A percentile compares a stretch with the other conserved stretches of the same genome.
phyloP scores from a whole-genome alignment of 768 basidiomycete species.

The Piloderma croceum region DNA sequence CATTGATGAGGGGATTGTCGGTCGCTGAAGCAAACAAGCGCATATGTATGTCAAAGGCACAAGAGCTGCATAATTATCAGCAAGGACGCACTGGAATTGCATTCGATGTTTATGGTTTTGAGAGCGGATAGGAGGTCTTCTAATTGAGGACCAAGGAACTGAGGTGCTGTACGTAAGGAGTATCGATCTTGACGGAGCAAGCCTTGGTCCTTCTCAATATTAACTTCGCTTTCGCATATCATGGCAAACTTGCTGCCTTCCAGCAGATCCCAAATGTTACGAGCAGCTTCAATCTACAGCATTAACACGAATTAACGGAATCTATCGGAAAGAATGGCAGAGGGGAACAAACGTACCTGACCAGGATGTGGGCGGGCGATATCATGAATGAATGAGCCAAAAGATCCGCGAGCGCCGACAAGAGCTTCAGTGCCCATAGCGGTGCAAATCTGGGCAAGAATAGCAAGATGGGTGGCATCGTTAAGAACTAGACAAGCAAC shows the following conservation, averaged over 20 bases:
- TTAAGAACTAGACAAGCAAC: slow-evolving; percentile 70
- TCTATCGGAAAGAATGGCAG: slow-evolving; percentile 1
- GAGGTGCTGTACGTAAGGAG: slow-evolving; percentile 67
- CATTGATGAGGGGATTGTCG: slow-evolving; percentile 81
- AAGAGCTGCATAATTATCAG: background rate
- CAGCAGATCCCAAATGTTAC: slow-evolving; percentile 62
- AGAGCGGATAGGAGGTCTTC: slow-evolving; percentile 69
- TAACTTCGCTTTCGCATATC: slow-evolving; percentile 66
- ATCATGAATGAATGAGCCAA: slow-evolving; percentile 74
- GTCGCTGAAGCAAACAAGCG: slow-evolving; percentile 47
- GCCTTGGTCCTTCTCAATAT: slow-evolving; percentile 67
- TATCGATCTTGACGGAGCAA: slow-evolving; percentile 78
- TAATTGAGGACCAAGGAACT: slow-evolving; percentile 83
- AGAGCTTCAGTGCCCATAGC: slow-evolving; percentile 84
- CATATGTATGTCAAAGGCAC: slow-evolving; percentile 5
- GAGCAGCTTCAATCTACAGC: slow-evolving; percentile 72
- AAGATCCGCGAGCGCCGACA: slow-evolving; percentile 63
- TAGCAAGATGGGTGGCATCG: slow-evolving; percentile 61
- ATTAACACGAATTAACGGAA: background rate
- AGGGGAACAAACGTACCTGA: slow-evolving; percentile 38
- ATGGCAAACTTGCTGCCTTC: slow-evolving; percentile 63
- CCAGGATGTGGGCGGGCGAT: slow-evolving; percentile 78
- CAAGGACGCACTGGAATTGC: slow-evolving; percentile 66
- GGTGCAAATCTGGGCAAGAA: slow-evolving; percentile 68
- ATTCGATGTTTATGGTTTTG: slow-evolving; percentile 62